Base-by-base conservation (phyloP, 352 stramenopile genomes). In the Halophytophthora batemanensis region DNA sequence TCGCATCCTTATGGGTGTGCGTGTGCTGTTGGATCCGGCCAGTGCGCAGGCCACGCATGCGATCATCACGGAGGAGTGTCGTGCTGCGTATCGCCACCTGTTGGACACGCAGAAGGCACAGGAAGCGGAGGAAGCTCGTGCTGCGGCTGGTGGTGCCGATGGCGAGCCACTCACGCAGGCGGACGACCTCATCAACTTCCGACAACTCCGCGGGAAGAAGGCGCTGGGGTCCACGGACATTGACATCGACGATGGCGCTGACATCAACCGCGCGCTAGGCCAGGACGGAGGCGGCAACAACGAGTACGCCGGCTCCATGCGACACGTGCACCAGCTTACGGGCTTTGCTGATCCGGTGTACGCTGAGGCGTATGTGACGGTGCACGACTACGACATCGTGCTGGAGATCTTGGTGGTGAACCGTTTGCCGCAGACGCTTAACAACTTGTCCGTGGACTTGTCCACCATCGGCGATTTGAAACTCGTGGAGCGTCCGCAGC, bases 341-440 rank as follows among this genome's bases (percentile, higher is more conserved):
- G 97, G 97, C 42, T 99, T 99, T 73, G 95, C 96, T 17, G 98
- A 99, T 71, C 96, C 97, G 2, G 96, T 99, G 42, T 99, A 99
- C 71, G 97, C 96, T 18, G 98, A 99, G 73, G 97, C 97, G 13
- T 96, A 97, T 53, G 95, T 99, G n/a, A 99, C 96, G 17, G 97
- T 99, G 18, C 97, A 99, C 66, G 97, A 99, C 61, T 99, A 99
- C 68, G 98, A 99, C 77, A 99, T 99, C 74, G 87, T 99, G 58
- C 77, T 99, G 47, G 95, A 99, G 66, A 98, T 99, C 59, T 68
- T 99, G 45, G 89, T 99, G 21, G 98, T 99, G 46, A 99, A 99
- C 74, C 94, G 97, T 38, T 97, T 98, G 51, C 89, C 96, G 41
- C 91, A 98, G 64, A 99, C 97, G 14, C 78, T 99, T 33, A 98